Base-by-base conservation (phyloP, 148 eudicot genomes). In the Silene uniflora region DNA sequence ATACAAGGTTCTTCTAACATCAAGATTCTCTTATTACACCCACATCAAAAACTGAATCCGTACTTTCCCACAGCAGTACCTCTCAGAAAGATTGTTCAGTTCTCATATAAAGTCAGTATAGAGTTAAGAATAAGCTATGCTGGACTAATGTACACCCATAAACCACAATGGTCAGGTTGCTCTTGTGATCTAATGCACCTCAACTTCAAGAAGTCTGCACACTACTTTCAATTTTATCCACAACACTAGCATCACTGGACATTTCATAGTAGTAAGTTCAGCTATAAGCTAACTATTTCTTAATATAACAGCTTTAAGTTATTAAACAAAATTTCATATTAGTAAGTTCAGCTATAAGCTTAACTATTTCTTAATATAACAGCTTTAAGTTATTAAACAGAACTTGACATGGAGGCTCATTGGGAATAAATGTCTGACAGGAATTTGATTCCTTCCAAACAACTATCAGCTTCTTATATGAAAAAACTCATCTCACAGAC, bases 111-210 rank as follows among this genome's bases (percentile, higher is more conserved):
- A 22, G 19, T 19, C 62, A 35, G 47, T 17, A 32, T 32, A 62
- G 12, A 66, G 10, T 18, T 16, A 66, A 66, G 19, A 32, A 66
- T 17, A 32, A 66, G 47, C 47, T 32, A 21, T 49, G 35, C 69
- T 66, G 44, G 44, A 39, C 44, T 39, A 39, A 39, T 39, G 44
- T 39, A 39, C 44, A 39, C 7, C 44, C 10, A 7, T 0, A 39
- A 66, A 32, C 49, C 21, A 66, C 47, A 66, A 19, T 25, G 39
- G 8, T 35, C 47, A 66, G 47, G 21, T 8, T 32, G 49, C 69
- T 66, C 47, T 29, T 66, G 22, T 66, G 35, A 66, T 66, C 22
- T 65, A 22, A 61, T 61, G 64, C 64, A 61, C 24, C 25, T 61
- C 64, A 9, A 61, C 24, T 10, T 61, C 64, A 9, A 21, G 16